Evolutionary conservation across 192 early-diverging fungal genomes (phyloP).

Genomic region (Coemansia sp.): DNA sequence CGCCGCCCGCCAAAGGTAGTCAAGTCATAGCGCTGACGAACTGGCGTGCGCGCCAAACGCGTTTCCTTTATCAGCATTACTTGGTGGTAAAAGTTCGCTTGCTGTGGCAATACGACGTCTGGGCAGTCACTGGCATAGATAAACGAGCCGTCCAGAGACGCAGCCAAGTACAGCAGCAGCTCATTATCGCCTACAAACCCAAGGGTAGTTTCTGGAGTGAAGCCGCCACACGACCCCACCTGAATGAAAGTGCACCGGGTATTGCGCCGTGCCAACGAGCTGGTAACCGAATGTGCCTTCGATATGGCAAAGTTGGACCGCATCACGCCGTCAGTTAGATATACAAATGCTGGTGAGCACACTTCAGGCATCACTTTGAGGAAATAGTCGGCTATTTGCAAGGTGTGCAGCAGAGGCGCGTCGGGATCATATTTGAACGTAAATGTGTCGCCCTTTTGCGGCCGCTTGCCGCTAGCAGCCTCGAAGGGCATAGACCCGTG

Average conservation of each 20-base stretch:
- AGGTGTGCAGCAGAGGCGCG: conserved; percentile 41
- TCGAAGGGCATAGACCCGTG: conserved; percentile 14
- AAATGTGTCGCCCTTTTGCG: conserved; percentile 36
- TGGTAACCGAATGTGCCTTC: conserved; percentile 52
- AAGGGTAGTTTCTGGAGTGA: conserved; percentile 67
- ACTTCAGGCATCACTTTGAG: conserved; percentile 50
- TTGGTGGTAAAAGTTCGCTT: conserved; percentile 51
- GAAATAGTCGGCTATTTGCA: conserved; percentile 55
- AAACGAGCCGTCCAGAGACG: conserved; percentile 66
- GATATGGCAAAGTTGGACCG: conserved; percentile 67
- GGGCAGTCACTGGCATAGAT: conserved; percentile 68
- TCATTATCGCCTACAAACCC: conserved; percentile 78
- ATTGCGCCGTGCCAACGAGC: conserved; percentile 55
- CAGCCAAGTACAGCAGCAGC: conserved; percentile 65
- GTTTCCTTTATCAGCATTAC: conserved; percentile 50
- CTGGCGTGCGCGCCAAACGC: conserved; percentile 34
- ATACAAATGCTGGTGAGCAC: conserved; percentile 56
- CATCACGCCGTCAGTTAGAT: conserved; percentile 73
- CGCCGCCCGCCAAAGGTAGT: conserved; percentile 36
- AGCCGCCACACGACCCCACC: conserved; percentile 63
- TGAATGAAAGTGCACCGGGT: conserved; percentile 70
- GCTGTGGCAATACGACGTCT: conserved; percentile 25
- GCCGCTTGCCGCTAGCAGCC: conserved; percentile 13
- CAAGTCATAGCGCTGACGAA: conserved; percentile 35
- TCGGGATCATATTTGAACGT: conserved; percentile 43